phyloP scores from a whole-genome alignment of 805 yeast species.

The Scheffersomyces amazonensis region DNA sequence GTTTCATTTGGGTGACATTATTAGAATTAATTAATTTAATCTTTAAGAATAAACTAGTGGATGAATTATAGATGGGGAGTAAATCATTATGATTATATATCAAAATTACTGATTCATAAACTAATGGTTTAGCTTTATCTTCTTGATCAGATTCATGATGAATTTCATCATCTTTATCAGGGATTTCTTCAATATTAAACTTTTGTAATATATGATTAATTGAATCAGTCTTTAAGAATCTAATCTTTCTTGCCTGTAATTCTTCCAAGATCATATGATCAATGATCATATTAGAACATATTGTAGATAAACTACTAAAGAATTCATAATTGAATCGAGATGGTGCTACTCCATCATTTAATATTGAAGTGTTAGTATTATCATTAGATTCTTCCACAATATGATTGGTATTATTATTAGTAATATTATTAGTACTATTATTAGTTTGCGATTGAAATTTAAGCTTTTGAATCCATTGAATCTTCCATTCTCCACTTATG shows the following conservation, averaged over 20 bases:
- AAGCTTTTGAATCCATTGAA: conserved; percentile 47
- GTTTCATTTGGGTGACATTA: conserved; percentile 20
- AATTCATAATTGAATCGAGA: conserved; percentile 21
- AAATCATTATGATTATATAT: conserved; percentile 23
- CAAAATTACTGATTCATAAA: conserved; percentile 22
- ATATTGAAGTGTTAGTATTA: background rate
- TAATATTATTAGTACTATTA: background rate
- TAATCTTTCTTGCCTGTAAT: conserved; percentile 37
- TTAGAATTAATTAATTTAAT: conserved; percentile 20
- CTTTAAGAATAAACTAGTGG: conserved; percentile 30
- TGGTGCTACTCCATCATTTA: conserved; percentile 4
- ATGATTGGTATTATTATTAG: background rate
- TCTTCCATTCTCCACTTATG: conserved; percentile 51
- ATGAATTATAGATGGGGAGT: conserved; percentile 30
- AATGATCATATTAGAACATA: conserved; percentile 46
- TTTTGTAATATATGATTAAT: conserved; percentile 16
- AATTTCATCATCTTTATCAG: conserved; percentile 4
- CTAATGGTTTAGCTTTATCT: conserved; percentile 5
- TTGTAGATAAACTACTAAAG: conserved; percentile 37
- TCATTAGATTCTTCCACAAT: conserved; percentile 3
- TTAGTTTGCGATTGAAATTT: conserved; percentile 5
- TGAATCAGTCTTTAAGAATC: conserved; percentile 24
- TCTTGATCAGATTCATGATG: conserved; percentile 4
- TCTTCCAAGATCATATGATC: conserved; percentile 55
- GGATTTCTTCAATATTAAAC: conserved; percentile 9